Evolutionary conservation across 352 stramenopile species (phyloP).

Genomic region (Phytophthora hibernalis): DNA sequence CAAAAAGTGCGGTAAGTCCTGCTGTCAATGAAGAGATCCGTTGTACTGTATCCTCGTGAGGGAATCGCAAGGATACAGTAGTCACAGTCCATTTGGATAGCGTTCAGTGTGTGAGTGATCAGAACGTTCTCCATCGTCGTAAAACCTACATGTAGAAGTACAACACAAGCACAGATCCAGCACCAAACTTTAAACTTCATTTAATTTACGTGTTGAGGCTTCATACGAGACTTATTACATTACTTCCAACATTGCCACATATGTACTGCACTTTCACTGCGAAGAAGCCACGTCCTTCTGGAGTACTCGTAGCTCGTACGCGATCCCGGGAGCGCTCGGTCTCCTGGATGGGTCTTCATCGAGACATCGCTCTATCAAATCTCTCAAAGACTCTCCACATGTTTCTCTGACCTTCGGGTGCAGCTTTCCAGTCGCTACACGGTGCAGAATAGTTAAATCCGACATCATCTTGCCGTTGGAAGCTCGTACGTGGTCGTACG

Average conservation of each 20-base stretch:
- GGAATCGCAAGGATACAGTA: not conserved
- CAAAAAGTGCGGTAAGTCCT: not conserved
- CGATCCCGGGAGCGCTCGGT: slow-evolving; percentile 32
- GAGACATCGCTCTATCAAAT: slow-evolving; percentile 46
- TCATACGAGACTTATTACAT: not conserved
- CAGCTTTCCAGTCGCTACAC: slow-evolving; percentile 43
- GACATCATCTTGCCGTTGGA: slow-evolving; percentile 32
- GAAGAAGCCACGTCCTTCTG: slow-evolving; percentile 24
- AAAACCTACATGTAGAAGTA: too few species aligned
- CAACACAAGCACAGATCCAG: too few species aligned
- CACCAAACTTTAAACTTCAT: not conserved
- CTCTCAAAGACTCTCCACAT: slow-evolving; percentile 19
- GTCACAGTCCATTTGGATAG: not conserved
- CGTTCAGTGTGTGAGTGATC: too few species aligned
- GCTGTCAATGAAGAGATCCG: too few species aligned
- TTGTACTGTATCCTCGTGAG: not conserved
- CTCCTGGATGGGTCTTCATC: slow-evolving; percentile 30
- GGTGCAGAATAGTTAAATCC: slow-evolving; percentile 44
- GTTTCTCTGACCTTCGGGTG: slow-evolving; percentile 29
- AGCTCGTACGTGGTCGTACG: slow-evolving; percentile 40
- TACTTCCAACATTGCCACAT: not conserved
- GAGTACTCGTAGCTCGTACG: slow-evolving; percentile 41
- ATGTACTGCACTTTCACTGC: not conserved
- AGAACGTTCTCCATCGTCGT: too few species aligned
- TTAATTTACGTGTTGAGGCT: not conserved